Evolutionary conservation across 768 basidiomycete species (phyloP).

Genomic region (Leccinum longicurvipes): DNA sequence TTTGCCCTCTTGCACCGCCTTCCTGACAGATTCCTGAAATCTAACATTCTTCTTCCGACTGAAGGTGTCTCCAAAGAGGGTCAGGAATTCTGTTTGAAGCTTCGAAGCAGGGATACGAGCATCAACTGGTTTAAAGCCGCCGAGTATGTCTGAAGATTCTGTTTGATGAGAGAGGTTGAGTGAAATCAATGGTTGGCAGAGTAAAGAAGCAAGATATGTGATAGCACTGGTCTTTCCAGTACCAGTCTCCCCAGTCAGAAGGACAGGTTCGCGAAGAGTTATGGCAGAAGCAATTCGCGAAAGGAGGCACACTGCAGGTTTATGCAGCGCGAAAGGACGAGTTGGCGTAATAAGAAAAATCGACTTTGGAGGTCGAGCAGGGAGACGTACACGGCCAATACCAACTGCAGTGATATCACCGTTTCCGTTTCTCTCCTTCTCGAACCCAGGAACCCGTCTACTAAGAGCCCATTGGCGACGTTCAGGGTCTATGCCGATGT

Average conservation of each 20-base stretch:
- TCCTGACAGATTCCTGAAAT: slow-evolving; percentile 77
- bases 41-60: slow-evolving; percentile 86
- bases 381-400: slow-evolving; percentile 61
- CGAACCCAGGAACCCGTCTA: slow-evolving; percentile 64
- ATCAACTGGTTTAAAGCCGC: slow-evolving; percentile 96
- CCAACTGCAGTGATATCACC: slow-evolving; percentile 54
- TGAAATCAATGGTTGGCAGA: slow-evolving; percentile 74
- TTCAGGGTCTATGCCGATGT: slow-evolving; percentile 67
- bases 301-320: slow-evolving; percentile 74
- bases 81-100: slow-evolving; percentile 71
- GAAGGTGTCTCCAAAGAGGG: slow-evolving; percentile 82
- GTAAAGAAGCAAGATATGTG: slow-evolving; percentile 78
- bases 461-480: slow-evolving; percentile 66
- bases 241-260: slow-evolving; percentile 97
- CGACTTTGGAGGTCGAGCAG: slow-evolving; percentile 39
- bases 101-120: slow-evolving; percentile 70
- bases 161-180: slow-evolving; percentile 96
- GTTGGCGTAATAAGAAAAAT: slow-evolving; percentile 31
- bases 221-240: slow-evolving; percentile 96
- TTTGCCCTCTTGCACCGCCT: slow-evolving; percentile 74
- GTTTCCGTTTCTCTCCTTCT: slow-evolving; percentile 64
- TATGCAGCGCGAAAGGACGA: slow-evolving; percentile 85
- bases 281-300: slow-evolving; percentile 77
- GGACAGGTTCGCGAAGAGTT: slow-evolving; percentile 72
- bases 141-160: slow-evolving; percentile 89